phyloP scores from a whole-genome alignment of 2,329 filamentous ascomycete species.

The Sordariomycetes sp. region DNA sequence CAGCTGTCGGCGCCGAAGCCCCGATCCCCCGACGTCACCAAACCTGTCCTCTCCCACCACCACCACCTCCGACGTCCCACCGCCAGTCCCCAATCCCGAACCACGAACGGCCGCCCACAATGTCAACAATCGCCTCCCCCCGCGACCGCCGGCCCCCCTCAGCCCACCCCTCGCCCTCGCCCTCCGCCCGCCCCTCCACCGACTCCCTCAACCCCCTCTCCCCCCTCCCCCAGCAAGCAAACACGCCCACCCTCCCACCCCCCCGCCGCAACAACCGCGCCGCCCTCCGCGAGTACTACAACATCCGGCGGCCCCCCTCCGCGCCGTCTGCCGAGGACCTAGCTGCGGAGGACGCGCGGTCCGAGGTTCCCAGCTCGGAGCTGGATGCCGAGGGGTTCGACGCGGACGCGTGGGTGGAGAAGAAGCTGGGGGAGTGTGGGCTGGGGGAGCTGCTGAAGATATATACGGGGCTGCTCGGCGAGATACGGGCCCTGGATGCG shows the following conservation, averaged over 20 bases:
- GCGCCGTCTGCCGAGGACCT: constrained; percentile 17
- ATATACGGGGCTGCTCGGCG: constrained; percentile 60
- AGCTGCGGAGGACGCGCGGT: constrained; percentile 14
- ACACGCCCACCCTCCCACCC: constrained; percentile 14
- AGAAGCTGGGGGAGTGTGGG: constrained; percentile 45
- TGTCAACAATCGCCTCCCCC: constrained; percentile 54
- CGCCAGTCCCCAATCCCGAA: background rate
- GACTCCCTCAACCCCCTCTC: constrained; percentile 33
- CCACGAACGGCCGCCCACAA: constrained; percentile 14
- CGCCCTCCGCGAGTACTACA: constrained; percentile 90
- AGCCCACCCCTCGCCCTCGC: constrained; percentile 11
- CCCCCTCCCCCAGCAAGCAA: constrained; percentile 18
- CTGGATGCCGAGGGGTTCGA: constrained; percentile 65
- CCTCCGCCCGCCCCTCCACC: constrained; percentile 57
- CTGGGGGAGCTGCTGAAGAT: constrained; percentile 56
- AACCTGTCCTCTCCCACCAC: background rate
- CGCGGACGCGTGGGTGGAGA: constrained; percentile 52
- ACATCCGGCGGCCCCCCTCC: constrained; percentile 43
- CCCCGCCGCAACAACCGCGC: constrained; percentile 57
- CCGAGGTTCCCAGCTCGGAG: constrained; percentile 52
- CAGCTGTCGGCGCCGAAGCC: background rate
- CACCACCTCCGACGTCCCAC: background rate
- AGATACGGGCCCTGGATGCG: constrained; percentile 82
- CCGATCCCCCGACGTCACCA: constrained; percentile 1
- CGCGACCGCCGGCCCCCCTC: constrained; percentile 47